Evolutionary conservation across 768 basidiomycete genomes (phyloP).

Genomic region (Panus rudis): DNA sequence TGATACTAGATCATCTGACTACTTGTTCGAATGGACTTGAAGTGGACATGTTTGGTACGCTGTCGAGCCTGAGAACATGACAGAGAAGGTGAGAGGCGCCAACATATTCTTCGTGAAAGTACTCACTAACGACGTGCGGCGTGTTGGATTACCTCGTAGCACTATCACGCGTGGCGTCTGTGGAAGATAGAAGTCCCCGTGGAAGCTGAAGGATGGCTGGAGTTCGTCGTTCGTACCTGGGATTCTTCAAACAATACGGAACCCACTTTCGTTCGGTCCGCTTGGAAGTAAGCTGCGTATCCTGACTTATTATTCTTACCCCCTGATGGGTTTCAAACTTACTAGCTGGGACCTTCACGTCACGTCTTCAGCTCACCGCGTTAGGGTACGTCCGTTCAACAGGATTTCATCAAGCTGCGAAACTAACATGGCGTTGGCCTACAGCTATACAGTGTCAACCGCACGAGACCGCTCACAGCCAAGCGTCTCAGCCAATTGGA

Average conservation of each 20-base stretch:
- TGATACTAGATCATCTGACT: background rate
- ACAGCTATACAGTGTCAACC: constrained; percentile 43
- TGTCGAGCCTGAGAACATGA: constrained; percentile 38
- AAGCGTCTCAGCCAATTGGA: constrained; percentile 34
- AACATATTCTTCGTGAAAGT: background rate
- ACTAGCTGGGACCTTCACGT: constrained; percentile 46
- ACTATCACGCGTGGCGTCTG: constrained; percentile 49
- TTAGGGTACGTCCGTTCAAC: constrained; percentile 25
- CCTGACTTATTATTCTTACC: background rate
- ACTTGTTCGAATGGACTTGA: no score
- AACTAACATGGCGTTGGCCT: background rate
- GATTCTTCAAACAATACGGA: constrained; percentile 54
- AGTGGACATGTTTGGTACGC: constrained; percentile 47
- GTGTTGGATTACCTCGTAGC: constrained; percentile 20
- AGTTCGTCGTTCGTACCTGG: constrained; percentile 50
- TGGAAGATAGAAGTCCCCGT: constrained; percentile 47
- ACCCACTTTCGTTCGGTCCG: constrained; percentile 46
- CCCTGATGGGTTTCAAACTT: background rate
- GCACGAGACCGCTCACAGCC: constrained; percentile 33
- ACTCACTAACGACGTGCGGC: background rate
- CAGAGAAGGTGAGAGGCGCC: constrained; percentile 36
- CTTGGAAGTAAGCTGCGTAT: constrained; percentile 40
- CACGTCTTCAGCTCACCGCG: constrained; percentile 45
- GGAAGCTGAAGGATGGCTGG: constrained; percentile 50
- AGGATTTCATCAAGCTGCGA: background rate